Percentiles rank a stretch among this genome's conserved stretches.
These are phyloP conservation scores for Fragaria vesca DNA, from an alignment of 306 rosid genomes.

Conservation along the genomic window DNA sequence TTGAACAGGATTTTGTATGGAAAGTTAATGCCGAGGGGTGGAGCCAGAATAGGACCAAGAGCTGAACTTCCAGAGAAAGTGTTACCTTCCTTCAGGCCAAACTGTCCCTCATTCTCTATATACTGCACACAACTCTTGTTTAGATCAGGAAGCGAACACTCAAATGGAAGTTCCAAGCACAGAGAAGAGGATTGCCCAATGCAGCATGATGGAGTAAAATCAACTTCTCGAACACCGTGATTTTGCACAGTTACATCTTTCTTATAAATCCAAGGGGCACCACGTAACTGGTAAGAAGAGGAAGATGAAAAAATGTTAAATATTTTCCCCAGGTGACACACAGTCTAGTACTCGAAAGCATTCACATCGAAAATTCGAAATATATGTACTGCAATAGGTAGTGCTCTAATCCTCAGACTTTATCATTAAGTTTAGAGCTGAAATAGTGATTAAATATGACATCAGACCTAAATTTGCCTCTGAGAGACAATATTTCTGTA, in stretches of 20 bases:
- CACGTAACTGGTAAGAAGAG: constrained; percentile 19
- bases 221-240: constrained; percentile 33
- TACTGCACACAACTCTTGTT: constrained; percentile 8
- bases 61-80: constrained; percentile 7
- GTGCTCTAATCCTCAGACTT: neutral
- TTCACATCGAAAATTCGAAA: no score
- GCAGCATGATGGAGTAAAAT: constrained; percentile 38
- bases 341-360: neutral
- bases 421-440: neutral
- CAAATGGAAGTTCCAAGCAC: constrained; percentile 27
- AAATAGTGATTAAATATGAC: neutral
- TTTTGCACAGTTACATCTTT: constrained; percentile 6
- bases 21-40: constrained; percentile 25
- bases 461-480: neutral
- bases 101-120: constrained; percentile 24
- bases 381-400: neutral
- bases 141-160: constrained; percentile 23
- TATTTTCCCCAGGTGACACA: neutral
- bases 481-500: neutral
- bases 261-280: constrained; percentile 24
- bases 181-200: constrained; percentile 30
- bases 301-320: neutral
- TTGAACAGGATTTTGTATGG: constrained; percentile 42
- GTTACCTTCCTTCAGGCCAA: neutral
- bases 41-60: constrained; percentile 40